Base-by-base conservation (phyloP, 371 early-diverging fungal species). In the Rhizopus arrhizus region DNA sequence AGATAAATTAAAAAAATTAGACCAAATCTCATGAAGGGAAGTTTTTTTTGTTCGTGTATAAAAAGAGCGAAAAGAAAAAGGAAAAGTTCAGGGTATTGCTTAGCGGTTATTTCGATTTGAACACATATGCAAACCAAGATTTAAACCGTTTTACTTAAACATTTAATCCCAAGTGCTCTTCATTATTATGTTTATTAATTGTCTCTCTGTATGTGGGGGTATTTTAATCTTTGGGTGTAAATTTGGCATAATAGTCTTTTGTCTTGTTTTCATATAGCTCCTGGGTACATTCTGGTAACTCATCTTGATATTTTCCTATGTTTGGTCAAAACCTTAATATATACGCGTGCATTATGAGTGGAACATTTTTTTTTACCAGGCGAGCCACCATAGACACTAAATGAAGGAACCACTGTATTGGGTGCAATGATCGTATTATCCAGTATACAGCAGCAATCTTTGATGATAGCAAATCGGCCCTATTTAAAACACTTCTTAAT, bases 401-500 rank as follows among this genome's bases (percentile, higher is more conserved):
- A 96, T 4, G 95, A 89, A 31, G 97, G 93, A 0, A 98, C 83
- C 4, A 98, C 92, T 2, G 95, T 83, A 64, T 95, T 91, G 8
- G 97, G 93, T 28, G 97, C 89, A 32, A 98, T 87, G 7, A 97
- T 92, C 0, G 97, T 88, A 55, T 89, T 89, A 65, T 97, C 97
- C 52, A 93, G 88, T 33, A 98, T 94, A 59, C 87, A 77, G 54
- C 89, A 87, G 56, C 95, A 92, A 63, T 96, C 97, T 70, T 96
- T 97, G 51, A 98, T 95, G 40, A 96, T 90, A 4, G 92, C 89
- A 74, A 96, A 97, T 15, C 95, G 85, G 3, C 98, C 96, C 95
- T 95, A 69, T 28, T 10, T 33, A 32, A 29, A 29, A 42, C 32
- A 13, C 35, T 48, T 5, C 8, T 11, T 43, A 12, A 13, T 47